Evolutionary conservation across 2,329 filamentous ascomycete species (phyloP), one percentile per base, ranked within the genome.

Genomic region (Oidium heveae): DNA sequence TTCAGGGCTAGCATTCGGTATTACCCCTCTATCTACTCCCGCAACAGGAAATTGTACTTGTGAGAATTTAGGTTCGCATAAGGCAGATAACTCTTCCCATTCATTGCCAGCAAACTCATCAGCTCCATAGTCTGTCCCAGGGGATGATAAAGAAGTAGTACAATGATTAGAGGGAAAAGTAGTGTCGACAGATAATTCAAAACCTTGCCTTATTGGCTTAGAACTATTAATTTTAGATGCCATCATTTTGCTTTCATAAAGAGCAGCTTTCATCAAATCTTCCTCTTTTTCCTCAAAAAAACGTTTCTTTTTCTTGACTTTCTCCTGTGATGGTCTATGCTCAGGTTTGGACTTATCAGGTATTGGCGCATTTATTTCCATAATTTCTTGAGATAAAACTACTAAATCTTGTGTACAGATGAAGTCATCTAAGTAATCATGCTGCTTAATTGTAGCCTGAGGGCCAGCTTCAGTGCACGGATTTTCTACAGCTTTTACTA

Each of bases 381-480:
- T 62, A n/a, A 72, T 55, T 46, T 74, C 71, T 56, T 74, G 70
- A 3, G 71, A 70, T 1, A 71, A 73, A 9, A 73, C 60, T 1
- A 67, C 56, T 0, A 73, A 55, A 58, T 74, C 72, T 56, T 73
- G 72, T 0, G 71, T 72, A 1, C 57, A 61, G 18, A 61, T 55
- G 15, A 64, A 53, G 28, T 55, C 57, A 10, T 50, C 58, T 13
- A 58, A 59, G 15, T n/a, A n/a, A 44, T 54, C 52, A 12, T 22
- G 16, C 5, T 39, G 9, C 22, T 41, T 15, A 20, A 53, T 41
- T 13, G 12, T 41, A 39, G 51, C n/a, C 39, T 39, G 22, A 15
- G 51, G 18, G 22, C 33, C 20, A 16, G 10, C 12, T 9, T 33
- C 18, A 20, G 18, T 28, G 12, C 33, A 53, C 12, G 9, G 12